Conservation (phyloP, 805 yeast genomes). For the Kodamaea jinghongensis region DNA sequence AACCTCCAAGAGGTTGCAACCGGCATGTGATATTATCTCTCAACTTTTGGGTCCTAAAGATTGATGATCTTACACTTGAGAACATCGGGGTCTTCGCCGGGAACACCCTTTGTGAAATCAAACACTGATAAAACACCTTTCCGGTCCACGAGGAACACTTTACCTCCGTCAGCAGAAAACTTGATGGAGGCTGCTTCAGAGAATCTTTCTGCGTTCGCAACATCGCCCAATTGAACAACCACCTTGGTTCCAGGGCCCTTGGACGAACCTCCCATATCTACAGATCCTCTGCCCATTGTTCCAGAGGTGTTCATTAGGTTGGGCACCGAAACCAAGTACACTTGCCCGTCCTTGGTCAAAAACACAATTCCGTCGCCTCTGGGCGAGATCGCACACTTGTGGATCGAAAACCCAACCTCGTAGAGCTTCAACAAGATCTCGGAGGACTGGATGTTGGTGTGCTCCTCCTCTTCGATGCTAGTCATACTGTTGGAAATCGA, state of each 20-base stretch:
- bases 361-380: constrained; percentile 84
- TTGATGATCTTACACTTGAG: constrained; percentile 61
- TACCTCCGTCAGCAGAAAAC: constrained; percentile 81
- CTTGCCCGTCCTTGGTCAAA: constrained; percentile 72
- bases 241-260: constrained; percentile 36
- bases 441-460: constrained; percentile 23
- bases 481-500: constrained; percentile 21
- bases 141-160: constrained; percentile 71
- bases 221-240: constrained; percentile 71
- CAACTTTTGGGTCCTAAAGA: not conserved
- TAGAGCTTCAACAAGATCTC: constrained; percentile 53
- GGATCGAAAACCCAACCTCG: constrained; percentile 80
- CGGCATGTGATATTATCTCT: not conserved
- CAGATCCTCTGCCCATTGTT: constrained; percentile 3
- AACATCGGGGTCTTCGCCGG: constrained; percentile 62
- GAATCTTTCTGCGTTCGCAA: constrained; percentile 67
- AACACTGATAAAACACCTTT: constrained; percentile 76
- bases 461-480: constrained; percentile 20
- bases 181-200: constrained; percentile 75
- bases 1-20: no score
- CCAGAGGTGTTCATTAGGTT: constrained; percentile 25
- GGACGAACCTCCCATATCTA: constrained; percentile 9
- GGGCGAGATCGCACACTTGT: constrained; percentile 73
- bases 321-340: constrained; percentile 66
- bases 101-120: constrained; percentile 86